Conservation (phyloP, 2,329 filamentous ascomycete species). For the Ilyonectria destructans region DNA sequence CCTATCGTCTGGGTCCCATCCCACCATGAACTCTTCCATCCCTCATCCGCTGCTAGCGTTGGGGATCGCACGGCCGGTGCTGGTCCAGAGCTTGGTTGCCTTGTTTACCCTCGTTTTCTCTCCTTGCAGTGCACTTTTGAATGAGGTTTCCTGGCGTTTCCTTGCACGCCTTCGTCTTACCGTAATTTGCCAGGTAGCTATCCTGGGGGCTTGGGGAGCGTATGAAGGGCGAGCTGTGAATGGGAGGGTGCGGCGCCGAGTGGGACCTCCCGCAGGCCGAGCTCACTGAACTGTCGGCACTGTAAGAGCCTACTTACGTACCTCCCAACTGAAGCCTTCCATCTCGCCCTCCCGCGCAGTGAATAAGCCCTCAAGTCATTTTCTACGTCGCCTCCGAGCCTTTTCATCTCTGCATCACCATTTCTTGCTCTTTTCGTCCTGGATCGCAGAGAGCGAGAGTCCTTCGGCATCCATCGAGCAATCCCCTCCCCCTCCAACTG, state of each 20-base stretch:
- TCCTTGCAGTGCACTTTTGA: neutral
- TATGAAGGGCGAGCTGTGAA: constrained; percentile 1
- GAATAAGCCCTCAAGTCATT: neutral
- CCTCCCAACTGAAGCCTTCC: constrained; percentile 11
- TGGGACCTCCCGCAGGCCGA: constrained; percentile 20
- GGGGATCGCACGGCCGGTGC: neutral
- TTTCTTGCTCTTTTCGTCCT: neutral
- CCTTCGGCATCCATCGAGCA: neutral
- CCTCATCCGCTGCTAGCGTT: neutral
- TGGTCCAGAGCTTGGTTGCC: neutral
- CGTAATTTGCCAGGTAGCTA: neutral
- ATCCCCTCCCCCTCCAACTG: constrained; percentile 16
- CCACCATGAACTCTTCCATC: neutral
- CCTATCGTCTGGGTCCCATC: constrained; percentile 3
- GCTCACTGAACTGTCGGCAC: constrained; percentile 25
- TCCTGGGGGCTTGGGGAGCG: neutral
- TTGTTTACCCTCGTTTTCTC: neutral
- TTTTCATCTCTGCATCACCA: neutral
- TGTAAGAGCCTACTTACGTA: constrained; percentile 26
- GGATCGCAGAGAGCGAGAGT: neutral
- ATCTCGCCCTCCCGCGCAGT: neutral
- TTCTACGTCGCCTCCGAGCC: neutral
- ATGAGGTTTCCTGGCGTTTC: neutral
- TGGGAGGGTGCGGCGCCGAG: constrained; percentile 8
- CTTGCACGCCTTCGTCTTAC: neutral